Conservation (phyloP, 192 early-diverging fungal genomes). For the Coemansia sp. region DNA sequence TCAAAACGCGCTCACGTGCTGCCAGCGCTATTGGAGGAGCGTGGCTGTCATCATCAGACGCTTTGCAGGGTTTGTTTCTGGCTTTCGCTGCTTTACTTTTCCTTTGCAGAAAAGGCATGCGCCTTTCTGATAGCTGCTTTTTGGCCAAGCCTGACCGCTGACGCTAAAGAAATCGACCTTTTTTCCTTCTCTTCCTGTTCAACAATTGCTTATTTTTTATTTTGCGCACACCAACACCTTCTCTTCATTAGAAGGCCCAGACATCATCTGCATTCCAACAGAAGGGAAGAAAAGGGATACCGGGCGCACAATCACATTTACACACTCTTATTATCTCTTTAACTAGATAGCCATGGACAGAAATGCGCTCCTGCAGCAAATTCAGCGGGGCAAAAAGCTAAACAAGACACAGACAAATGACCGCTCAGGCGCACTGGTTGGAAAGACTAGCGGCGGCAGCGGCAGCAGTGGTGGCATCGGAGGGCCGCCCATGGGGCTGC, state of each 20-base stretch:
- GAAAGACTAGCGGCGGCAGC: conserved; percentile 30
- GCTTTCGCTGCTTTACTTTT: neutral
- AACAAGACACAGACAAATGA: conserved; percentile 73
- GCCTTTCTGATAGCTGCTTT: no score
- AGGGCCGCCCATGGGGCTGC: conserved; percentile 31
- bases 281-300: no score
- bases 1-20: neutral
- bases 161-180: no score
- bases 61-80: neutral
- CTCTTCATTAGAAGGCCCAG: no score
- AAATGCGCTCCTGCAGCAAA: conserved; percentile 64
- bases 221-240: no score
- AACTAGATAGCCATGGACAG: conserved; percentile 14
- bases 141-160: no score
- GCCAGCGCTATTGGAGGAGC: neutral
- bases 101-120: no score
- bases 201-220: no score
- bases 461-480: conserved; percentile 50
- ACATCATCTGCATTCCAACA: neutral
- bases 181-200: no score
- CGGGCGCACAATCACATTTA: neutral
- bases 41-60: neutral
- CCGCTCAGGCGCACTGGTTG: conserved; percentile 57
- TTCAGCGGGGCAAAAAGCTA: conserved; percentile 66
- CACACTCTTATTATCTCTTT: neutral